Percentiles rank a stretch among this genome's conserved stretches.
These are phyloP conservation scores for Bocquillonia castaneifolia DNA, from an alignment of 441 rosid genomes.

Conservation along the genomic window DNA sequence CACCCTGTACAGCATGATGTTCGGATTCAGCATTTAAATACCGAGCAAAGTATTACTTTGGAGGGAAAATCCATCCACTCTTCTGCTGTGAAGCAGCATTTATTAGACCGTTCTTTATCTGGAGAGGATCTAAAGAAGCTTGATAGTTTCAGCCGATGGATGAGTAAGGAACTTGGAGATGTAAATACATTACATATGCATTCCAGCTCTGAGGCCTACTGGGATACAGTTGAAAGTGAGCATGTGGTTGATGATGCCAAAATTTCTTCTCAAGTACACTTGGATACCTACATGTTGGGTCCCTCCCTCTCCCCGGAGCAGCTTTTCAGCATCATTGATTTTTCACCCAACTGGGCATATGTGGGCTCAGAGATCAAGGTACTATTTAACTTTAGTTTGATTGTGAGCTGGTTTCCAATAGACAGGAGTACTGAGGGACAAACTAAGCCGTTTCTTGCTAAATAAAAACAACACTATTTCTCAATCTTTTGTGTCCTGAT, in stretches of 20 bases:
- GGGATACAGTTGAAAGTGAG: constrained; percentile 65
- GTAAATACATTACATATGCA: constrained; percentile 53
- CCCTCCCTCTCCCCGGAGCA: constrained; percentile 78
- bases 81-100: constrained; percentile 43
- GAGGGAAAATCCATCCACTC: constrained; percentile 47
- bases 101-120: constrained; percentile 41
- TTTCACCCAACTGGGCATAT: constrained; percentile 75
- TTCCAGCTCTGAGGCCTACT: constrained; percentile 50
- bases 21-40: constrained; percentile 25
- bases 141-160: constrained; percentile 93
- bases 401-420: not conserved
- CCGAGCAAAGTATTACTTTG: constrained; percentile 30
- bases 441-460: constrained; percentile 13
- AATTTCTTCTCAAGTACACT: constrained; percentile 42
- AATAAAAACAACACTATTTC: not conserved
- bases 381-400: constrained; percentile 13
- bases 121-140: constrained; percentile 68
- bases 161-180: constrained; percentile 89
- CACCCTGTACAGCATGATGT: constrained; percentile 22
- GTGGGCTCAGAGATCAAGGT: constrained; percentile 58
- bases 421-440: not conserved
- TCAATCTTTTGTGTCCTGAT: constrained; percentile 1
- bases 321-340: constrained; percentile 69
- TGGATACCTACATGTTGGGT: constrained; percentile 48
- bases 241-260: constrained; percentile 44